Evolutionary conservation across 768 basidiomycete genomes (phyloP).

Genomic region (Kwoniella newhampshirensis): DNA sequence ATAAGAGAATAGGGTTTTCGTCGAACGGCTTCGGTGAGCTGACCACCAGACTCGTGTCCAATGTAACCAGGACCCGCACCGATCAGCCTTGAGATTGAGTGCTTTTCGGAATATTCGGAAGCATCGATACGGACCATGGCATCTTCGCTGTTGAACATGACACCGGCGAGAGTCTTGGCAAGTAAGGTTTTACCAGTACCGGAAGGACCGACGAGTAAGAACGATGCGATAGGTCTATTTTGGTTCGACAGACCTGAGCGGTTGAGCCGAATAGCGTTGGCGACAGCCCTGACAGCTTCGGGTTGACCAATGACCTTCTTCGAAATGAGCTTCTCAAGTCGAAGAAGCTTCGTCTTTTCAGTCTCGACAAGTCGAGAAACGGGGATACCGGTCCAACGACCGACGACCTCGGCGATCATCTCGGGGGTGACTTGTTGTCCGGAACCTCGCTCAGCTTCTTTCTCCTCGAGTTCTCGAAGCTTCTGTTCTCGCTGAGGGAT

Average conservation of each 20-base stretch:
- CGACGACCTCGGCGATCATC: constrained; percentile 91
- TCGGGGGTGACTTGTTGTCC: constrained; percentile 68
- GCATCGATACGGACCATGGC: constrained; percentile 53
- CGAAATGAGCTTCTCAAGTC: constrained; percentile 52
- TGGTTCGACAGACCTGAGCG: constrained; percentile 52
- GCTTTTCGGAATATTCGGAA: constrained; percentile 68
- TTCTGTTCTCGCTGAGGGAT: constrained; percentile 76
- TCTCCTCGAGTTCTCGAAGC: constrained; percentile 60
- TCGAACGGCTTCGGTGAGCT: constrained; percentile 53
- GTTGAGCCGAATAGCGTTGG: constrained; percentile 54
- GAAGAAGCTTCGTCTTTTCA: constrained; percentile 52
- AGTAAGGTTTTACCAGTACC: constrained; percentile 55
- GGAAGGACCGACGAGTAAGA: constrained; percentile 53
- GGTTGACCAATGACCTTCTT: constrained; percentile 73
- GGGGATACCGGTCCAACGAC: constrained; percentile 88
- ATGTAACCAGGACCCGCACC: constrained; percentile 54
- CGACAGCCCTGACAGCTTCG: constrained; percentile 57
- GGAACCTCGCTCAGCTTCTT: constrained; percentile 59
- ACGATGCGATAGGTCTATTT: constrained; percentile 53
- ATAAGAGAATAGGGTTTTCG: constrained; percentile 53
- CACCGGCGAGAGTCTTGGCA: constrained; percentile 52
- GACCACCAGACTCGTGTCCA: constrained; percentile 52
- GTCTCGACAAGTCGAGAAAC: constrained; percentile 66
- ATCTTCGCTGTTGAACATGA: constrained; percentile 54
- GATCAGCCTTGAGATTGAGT: constrained; percentile 51